phyloP scores from a whole-genome alignment of 768 basidiomycete genomes.

The Pulveroboletus sp. region DNA sequence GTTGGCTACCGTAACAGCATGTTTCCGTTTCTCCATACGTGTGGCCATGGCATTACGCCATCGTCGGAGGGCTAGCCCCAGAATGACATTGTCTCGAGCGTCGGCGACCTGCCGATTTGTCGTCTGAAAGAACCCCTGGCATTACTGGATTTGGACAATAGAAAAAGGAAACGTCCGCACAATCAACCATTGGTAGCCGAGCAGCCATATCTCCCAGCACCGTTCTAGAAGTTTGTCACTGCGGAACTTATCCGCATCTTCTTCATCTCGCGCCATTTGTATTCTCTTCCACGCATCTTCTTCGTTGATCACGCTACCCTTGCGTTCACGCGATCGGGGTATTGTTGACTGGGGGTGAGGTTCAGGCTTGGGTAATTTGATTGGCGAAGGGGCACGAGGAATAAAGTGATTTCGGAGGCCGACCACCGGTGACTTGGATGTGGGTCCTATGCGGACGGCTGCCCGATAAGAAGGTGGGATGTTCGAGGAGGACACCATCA shows the following conservation, averaged over 20 bases:
- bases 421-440: conserved; percentile 11
- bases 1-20: conserved; percentile 43
- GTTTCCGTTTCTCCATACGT: conserved; percentile 38
- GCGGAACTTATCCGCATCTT: conserved; percentile 66
- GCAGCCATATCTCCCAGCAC: conserved; percentile 74
- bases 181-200: conserved; percentile 66
- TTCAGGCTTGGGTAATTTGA: conserved; percentile 28
- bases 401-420: conserved; percentile 11
- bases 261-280: conserved; percentile 63
- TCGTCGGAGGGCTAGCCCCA: conserved; percentile 53
- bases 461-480: conserved; percentile 50
- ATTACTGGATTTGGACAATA: conserved; percentile 13
- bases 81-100: conserved; percentile 63
- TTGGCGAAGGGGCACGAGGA: conserved; percentile 27
- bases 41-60: conserved; percentile 51
- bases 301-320: conserved; percentile 54
- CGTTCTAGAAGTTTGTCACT: conserved; percentile 59
- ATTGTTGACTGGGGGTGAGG: conserved; percentile 13
- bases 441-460: conserved; percentile 31
- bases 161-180: conserved; percentile 42
- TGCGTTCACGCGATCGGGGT: conserved; percentile 36
- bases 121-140: conserved; percentile 42
- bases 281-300: conserved; percentile 79
- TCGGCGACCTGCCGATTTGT: conserved; percentile 64
- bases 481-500: conserved; percentile 34